Evolutionary conservation across 2,329 filamentous ascomycete species (phyloP).

Genomic region (Fusarium ambrosium): DNA sequence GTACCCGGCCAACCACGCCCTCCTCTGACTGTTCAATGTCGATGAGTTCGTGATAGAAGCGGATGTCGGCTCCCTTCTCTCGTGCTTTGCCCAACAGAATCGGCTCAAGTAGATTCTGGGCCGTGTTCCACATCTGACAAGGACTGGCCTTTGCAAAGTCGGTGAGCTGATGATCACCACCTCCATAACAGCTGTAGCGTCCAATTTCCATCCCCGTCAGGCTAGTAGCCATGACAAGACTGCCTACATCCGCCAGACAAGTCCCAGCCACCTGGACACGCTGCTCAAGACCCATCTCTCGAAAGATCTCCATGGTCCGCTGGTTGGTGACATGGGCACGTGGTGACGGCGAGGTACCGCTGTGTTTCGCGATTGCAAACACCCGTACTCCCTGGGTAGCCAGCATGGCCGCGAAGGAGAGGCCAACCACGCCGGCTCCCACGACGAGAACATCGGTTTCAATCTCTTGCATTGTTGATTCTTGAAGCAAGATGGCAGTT

Average conservation of each 20-base stretch:
- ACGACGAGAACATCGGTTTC: slow-evolving; percentile 27
- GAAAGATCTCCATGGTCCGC: slow-evolving; percentile 29
- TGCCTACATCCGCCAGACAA: slow-evolving; percentile 10
- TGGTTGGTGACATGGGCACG: slow-evolving; percentile 31
- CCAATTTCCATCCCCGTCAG: slow-evolving; percentile 24
- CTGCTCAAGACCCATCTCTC: slow-evolving; percentile 24
- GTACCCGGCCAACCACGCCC: slow-evolving; percentile 17
- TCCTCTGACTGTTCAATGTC: slow-evolving; percentile 25
- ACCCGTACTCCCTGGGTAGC: slow-evolving; percentile 3
- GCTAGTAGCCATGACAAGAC: slow-evolving; percentile 28
- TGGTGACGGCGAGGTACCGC: slow-evolving; percentile 21
- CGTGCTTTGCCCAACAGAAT: slow-evolving; percentile 9
- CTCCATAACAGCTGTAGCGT: slow-evolving; percentile 28
- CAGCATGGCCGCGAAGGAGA: slow-evolving; percentile 19
- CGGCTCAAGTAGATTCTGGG: slow-evolving; percentile 20
- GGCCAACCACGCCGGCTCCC: slow-evolving; percentile 21
- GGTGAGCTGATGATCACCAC: slow-evolving; percentile 21
- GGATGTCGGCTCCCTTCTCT: slow-evolving; percentile 24
- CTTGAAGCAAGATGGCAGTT: background rate
- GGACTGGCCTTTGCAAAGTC: slow-evolving; percentile 32
- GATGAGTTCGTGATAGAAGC: slow-evolving; percentile 29
- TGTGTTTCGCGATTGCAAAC: slow-evolving; percentile 28
- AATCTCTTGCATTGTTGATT: slow-evolving; percentile 9
- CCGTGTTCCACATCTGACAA: slow-evolving; percentile 19
- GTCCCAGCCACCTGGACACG: slow-evolving; percentile 16